A percentile compares a stretch with the other conserved stretches of the same genome.
These are phyloP conservation scores for Trichoderma lentiforme DNA, from an alignment of 2,329 filamentous ascomycete genomes.

Conservation along the genomic window DNA sequence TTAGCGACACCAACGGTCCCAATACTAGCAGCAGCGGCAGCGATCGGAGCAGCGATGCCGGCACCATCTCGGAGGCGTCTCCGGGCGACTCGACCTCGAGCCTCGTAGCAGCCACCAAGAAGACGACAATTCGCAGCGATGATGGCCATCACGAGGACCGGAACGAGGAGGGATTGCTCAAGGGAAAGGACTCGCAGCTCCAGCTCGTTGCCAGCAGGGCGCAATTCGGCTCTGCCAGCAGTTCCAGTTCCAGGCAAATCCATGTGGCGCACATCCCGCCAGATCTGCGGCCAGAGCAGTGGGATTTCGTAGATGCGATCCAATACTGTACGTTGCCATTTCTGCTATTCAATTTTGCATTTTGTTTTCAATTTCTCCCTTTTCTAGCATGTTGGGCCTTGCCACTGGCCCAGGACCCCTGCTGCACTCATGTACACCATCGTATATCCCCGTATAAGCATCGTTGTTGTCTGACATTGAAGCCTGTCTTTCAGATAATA, in stretches of 20 bases:
- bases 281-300: slow-evolving; percentile 11
- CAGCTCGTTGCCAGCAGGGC: neutral
- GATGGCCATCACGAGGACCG: neutral
- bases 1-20: neutral
- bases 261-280: slow-evolving; percentile 3
- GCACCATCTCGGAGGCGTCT: slow-evolving; percentile 1
- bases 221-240: neutral
- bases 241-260: neutral
- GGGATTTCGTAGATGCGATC: slow-evolving; percentile 13
- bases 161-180: neutral
- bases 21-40: neutral
- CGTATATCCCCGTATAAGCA: neutral
- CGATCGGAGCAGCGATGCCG: slow-evolving; percentile 8
- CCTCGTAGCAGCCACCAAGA: neutral
- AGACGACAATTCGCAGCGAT: neutral
- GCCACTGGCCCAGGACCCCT: neutral
- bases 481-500: neutral
- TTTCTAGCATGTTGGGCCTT: neutral
- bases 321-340: slow-evolving; percentile 6
- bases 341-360: neutral
- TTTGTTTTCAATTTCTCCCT: neutral
- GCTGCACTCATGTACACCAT: neutral
- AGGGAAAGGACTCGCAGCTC: neutral
- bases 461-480: neutral
- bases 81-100: neutral